These are phyloP conservation scores for Monosporozyma aerobia DNA, from an alignment of 805 yeast species.

Conservation along the genomic window DNA sequence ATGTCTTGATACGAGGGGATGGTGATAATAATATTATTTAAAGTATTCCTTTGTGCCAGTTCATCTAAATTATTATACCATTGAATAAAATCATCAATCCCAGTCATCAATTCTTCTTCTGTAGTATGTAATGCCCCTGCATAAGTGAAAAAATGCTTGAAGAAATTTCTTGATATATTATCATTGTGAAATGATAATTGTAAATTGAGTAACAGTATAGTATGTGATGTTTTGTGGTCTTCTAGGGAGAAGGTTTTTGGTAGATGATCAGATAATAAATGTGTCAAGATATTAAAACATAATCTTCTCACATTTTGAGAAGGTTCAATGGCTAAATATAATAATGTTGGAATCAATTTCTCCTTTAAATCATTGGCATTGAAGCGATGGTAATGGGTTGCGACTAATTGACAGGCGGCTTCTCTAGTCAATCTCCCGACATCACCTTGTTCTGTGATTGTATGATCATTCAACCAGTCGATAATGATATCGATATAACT, in stretches of 20 bases:
- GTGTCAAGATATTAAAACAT: neutral
- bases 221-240: neutral
- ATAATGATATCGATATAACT: neutral
- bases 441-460: conserved; percentile 77
- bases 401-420: conserved; percentile 38
- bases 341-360: conserved; percentile 1
- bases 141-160: conserved; percentile 47
- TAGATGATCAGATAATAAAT: neutral
- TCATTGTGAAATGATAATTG: neutral
- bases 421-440: conserved; percentile 72
- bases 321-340: conserved; percentile 56
- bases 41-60: conserved; percentile 4
- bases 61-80: conserved; percentile 17
- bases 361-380: neutral
- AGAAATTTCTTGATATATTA: conserved; percentile 31
- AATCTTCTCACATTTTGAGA: conserved; percentile 35
- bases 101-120: conserved; percentile 34
- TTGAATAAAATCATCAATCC: conserved; percentile 33
- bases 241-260: neutral
- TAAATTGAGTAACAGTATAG: neutral
- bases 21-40: conserved; percentile 4
- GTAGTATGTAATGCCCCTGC: conserved; percentile 51
- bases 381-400: conserved; percentile 14
- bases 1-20: conserved; percentile 7
- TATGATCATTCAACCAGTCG: conserved; percentile 59